Evolutionary conservation across 2,329 filamentous ascomycete species (phyloP).

Genomic region (Paecilomyces fulvus): DNA sequence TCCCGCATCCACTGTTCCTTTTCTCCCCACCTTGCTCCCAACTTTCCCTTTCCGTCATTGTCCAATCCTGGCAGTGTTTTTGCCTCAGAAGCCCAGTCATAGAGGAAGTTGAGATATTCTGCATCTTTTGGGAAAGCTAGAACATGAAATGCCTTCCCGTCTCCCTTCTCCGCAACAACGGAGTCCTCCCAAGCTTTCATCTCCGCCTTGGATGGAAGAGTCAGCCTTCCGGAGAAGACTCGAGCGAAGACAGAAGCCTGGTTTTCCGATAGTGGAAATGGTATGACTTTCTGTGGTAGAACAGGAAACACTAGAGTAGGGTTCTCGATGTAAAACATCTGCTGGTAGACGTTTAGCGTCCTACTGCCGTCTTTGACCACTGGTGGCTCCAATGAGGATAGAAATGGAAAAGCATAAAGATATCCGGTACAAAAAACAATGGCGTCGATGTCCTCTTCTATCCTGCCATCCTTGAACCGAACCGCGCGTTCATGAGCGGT

Average conservation of each 20-base stretch:
- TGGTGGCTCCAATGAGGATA: conserved; percentile 42
- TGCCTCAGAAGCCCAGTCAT: conserved; percentile 35
- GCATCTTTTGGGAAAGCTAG: conserved; percentile 42
- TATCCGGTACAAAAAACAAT: conserved; percentile 87
- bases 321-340: conserved; percentile 66
- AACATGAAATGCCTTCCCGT: conserved; percentile 45
- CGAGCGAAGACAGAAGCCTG: conserved; percentile 71
- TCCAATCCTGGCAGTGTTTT: conserved; percentile 24
- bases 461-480: conserved; percentile 55
- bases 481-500: conserved; percentile 48
- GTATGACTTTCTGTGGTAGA: conserved; percentile 76
- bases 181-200: conserved; percentile 62
- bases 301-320: conserved; percentile 72
- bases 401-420: conserved; percentile 73
- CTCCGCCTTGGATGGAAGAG: conserved; percentile 51
- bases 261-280: conserved; percentile 70
- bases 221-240: conserved; percentile 63
- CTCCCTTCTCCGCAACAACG: conserved; percentile 35
- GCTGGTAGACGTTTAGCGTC: conserved; percentile 65
- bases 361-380: conserved; percentile 61
- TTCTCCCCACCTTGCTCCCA: conserved; percentile 62
- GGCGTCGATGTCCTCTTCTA: conserved; percentile 62
- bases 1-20: conserved; percentile 64
- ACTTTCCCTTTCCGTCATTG: conserved; percentile 50
- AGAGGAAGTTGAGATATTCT: conserved; percentile 37